phyloP scores from a whole-genome alignment of 371 early-diverging fungal species.

The Zychaea mexicana region DNA sequence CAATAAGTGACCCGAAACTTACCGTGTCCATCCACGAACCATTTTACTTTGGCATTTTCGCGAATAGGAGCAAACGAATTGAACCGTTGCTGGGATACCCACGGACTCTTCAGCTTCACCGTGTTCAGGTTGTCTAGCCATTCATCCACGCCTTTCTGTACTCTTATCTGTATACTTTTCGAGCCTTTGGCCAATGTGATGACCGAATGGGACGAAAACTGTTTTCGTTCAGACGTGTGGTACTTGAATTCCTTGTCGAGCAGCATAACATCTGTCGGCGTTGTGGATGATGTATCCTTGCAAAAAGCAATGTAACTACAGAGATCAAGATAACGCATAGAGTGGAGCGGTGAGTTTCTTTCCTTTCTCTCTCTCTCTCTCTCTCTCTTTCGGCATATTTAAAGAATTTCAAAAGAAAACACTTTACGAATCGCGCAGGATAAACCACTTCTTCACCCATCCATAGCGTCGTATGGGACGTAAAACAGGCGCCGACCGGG shows the following conservation, averaged over 20 bases:
- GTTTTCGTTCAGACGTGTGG: conserved; percentile 33
- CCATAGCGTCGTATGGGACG: conserved; percentile 21
- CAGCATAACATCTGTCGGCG: conserved; percentile 70
- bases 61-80: conserved; percentile 82
- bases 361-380: no score
- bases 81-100: conserved; percentile 70
- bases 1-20: no score
- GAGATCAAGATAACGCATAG: conserved; percentile 9
- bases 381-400: no score
- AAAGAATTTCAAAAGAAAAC: no score
- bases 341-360: no score
- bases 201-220: conserved; percentile 18
- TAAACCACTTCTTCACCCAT: conserved; percentile 65
- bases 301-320: conserved; percentile 61
- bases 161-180: neutral
- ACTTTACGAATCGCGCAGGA: conserved; percentile 35
- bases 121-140: conserved; percentile 60
- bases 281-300: conserved; percentile 42
- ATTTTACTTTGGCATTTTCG: conserved; percentile 63
- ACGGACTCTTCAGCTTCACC: conserved; percentile 65
- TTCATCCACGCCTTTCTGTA: conserved; percentile 58
- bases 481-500: conserved; percentile 19
- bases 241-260: no score
- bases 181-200: no score
- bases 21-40: conserved; percentile 81